Base-by-base conservation (phyloP, 257 asterid species). In the Nicotiana knightiana region DNA sequence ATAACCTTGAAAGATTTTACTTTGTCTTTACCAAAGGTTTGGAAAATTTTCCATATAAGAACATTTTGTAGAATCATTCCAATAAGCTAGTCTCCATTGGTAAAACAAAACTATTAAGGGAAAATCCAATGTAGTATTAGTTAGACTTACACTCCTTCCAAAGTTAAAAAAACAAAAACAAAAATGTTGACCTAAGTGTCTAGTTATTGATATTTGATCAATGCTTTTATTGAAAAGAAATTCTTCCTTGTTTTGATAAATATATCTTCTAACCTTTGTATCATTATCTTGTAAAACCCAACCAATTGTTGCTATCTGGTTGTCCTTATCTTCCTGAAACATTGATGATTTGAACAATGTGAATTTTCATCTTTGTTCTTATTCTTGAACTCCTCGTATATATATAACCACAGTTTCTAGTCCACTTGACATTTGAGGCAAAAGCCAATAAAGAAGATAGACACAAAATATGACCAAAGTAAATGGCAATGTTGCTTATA, bases 381-480 rank as follows among this genome's bases (percentile, higher is more conserved):
- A 62, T 51, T 32, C 79, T 48, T 24, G 4, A 24, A 24, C 61
- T 24, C 37, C 62, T 73, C 62, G 0, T 15, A 70, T 70, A 73
- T 73, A 48, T 13, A 24, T 13, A 73, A 33, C 79, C 26, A 10
- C 4, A 21, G 5, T 13, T 57, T 46, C 79, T 48, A 1, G 26
- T 48, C 3, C 62, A 73, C 39, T 48, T 48, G 9, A 24, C 15
- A 2, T 71, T 71, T 21, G 37, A 24, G 53, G 21, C 16, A 71
- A 11, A 6, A 46, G 1, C 24, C 5, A 70, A 21, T 43, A n/a
- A 30, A 28, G 24, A 39, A 13, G 51, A 43, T 28, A 46, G 12
- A 21, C 26, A 71, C 37, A 75, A 77, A 81, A 70, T 63, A 87
- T 89, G 92, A 89, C 86, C 53, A 84, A 81, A 39, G 24, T 83